These are phyloP conservation scores for Solanum microdontum DNA, from an alignment of 257 asterid genomes.

Conservation along the genomic window DNA sequence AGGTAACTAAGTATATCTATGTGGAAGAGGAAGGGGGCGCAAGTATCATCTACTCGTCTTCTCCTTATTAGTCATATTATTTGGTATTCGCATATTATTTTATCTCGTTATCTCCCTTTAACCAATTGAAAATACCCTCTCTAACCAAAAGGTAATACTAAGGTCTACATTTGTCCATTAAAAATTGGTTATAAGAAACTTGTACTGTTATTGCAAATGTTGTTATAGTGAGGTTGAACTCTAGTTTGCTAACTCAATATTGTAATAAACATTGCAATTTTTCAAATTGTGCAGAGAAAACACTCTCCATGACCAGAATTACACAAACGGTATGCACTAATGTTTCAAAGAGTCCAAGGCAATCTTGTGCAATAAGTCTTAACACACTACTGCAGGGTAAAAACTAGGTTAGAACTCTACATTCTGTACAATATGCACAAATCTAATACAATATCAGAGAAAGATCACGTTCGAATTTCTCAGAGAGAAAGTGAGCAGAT, in stretches of 20 bases:
- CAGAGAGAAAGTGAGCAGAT: slow-evolving; percentile 6
- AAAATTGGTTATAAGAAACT: background rate
- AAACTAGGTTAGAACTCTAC: slow-evolving; percentile 17
- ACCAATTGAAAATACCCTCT: background rate
- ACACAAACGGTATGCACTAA: background rate
- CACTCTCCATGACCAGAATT: background rate
- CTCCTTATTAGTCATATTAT: background rate
- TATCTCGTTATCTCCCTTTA: background rate
- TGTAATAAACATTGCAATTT: too few species aligned
- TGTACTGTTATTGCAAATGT: background rate
- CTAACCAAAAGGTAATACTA: background rate
- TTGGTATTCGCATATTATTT: background rate
- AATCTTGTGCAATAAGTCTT: background rate
- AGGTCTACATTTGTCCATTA: background rate
- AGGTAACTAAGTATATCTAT: background rate
- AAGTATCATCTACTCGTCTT: background rate
- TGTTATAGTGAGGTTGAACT: background rate
- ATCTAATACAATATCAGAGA: slow-evolving; percentile 9
- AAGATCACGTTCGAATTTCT: slow-evolving; percentile 5
- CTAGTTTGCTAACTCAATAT: background rate
- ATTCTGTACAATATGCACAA: slow-evolving; percentile 36
- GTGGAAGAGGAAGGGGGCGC: background rate
- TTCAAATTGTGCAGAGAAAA: background rate
- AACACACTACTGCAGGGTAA: background rate
- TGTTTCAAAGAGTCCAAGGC: background rate